Evolutionary conservation across 2,329 filamentous ascomycete genomes (phyloP), one percentile per base, ranked within the genome.

Genomic region (Xylariaceae sp.): DNA sequence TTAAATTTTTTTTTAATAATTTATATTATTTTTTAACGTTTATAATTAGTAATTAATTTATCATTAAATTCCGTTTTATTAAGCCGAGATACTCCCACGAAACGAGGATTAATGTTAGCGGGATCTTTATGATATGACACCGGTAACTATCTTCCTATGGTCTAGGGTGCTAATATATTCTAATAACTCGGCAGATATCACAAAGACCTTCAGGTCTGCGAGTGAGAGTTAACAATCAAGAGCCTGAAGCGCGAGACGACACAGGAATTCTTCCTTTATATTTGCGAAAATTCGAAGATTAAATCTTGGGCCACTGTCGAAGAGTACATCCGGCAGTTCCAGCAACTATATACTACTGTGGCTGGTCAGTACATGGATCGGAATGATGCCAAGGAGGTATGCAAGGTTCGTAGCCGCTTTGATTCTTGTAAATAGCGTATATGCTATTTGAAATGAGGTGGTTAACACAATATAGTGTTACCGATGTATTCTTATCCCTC

Each of bases 11-110:
- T 16, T 41, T 12, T 41, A 41, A 14, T 17, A 14, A 17, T 41
- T 41, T 41, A 41, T 41, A 41, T 9, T 41, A 41, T 12, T 6
- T 6, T 41, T 17, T 17, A 14, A 16, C n/a, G n/a, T 41, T 12
- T 12, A 41, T 41, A 41, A 41, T 41, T 41, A 41, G 39, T 41
- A 47, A 40, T 47, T 47, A 16, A 31, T 3, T 17, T 47, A n/a
- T n/a, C n/a, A n/a, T 14, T 47, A 45, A 45, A 36, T 39, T 31
- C 28, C 28, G 16, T 19, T 19, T 46, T 38, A 46, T 38, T 38
- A 39, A 38, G 17, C 22, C 9, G 31, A 39, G 11, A 38, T 39
- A 39, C 44, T 18, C 18, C 40, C 40, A 19, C 19, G 41, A 47
- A 28, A 47, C 16, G 3, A 16, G 12, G 41, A 31, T 47, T 39